Evolutionary conservation across 2,329 filamentous ascomycete species (phyloP), one percentile per base, ranked within the genome.

Genomic region (Capronia americana): DNA sequence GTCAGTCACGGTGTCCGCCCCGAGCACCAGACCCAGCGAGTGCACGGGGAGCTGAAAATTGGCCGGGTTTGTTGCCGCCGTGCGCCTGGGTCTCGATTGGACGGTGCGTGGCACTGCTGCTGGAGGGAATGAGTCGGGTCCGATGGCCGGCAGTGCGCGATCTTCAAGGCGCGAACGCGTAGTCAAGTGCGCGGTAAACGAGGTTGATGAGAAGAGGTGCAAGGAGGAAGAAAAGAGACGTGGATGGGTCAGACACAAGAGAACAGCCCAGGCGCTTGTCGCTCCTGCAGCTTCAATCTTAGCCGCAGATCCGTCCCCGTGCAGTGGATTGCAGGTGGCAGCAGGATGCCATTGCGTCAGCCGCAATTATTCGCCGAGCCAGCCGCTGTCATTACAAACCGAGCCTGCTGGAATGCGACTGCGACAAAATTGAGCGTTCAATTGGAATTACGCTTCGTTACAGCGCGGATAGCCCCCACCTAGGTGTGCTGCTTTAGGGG

Each of bases 221-320:
- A 57, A 68, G 71, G 68, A 58, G 34, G 53, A 64, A 46, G 72
- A 74, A 72, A 73, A 64, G 58, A 67, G 61, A 64, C 55, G 34
- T 57, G 55, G 55, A 61, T 61, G 65, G 59, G 61, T 60, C 63
- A 48, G 63, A 65, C 63, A 61, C 32, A 44, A 55, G 53, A 55
- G 53, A 32, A 58, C 55, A 57, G 50, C 32, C 38, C 34, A 62
- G 50, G 60, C 60, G 53, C 60, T 62, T 62, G 59, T 60, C 46
- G 38, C 60, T 62, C 30, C 50, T 62, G 63, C 67, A 64, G 63
- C 48, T 61, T 61, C 56, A 66, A 26, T 38, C 50, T 64, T 69
- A 66, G 63, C 63, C 62, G 62, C 63, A 57, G 66, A 68, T 65
- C 66, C 55, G 53, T 17, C 24, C 28, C 61, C 28, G 60, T 56